Evolutionary conservation across 495 filamentous ascomycete genomes (phyloP).

Genomic region (Annulohypoxylon moriforme): DNA sequence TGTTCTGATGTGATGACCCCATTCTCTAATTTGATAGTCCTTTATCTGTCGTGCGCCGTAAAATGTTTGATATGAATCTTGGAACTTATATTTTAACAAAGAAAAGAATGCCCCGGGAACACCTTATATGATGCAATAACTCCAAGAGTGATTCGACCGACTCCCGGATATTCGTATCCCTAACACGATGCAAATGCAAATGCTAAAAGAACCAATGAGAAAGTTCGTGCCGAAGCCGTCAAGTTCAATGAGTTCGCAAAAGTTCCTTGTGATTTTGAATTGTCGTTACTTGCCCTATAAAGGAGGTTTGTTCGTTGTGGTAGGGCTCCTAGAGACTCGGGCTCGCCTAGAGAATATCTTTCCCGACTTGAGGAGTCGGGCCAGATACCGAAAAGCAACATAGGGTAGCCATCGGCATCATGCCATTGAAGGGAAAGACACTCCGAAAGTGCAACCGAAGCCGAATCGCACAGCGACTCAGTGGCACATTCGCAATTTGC

Average conservation of each 20-base stretch:
- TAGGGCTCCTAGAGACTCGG: neutral
- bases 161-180: neutral
- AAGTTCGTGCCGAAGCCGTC: neutral
- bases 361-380: conserved; percentile 13
- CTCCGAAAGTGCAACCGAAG: conserved; percentile 16
- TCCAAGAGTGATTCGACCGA: neutral
- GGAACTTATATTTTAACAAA: neutral
- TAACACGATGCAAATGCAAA: neutral
- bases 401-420: conserved; percentile 2
- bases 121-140: neutral
- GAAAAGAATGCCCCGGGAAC: neutral
- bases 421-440: conserved; percentile 9
- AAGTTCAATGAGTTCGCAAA: neutral
- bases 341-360: neutral
- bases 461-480: conserved; percentile 3
- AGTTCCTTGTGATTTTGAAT: neutral
- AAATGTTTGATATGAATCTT: neutral
- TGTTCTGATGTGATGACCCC: neutral
- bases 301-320: neutral
- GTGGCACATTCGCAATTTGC: conserved; percentile 2
- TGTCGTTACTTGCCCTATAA: neutral
- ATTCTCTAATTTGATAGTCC: neutral
- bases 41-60: neutral
- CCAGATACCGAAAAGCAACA: conserved; percentile 10
- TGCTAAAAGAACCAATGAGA: neutral